Conservation (phyloP, 2,329 filamentous ascomycete genomes). For the Trichoderma polysporum region DNA sequence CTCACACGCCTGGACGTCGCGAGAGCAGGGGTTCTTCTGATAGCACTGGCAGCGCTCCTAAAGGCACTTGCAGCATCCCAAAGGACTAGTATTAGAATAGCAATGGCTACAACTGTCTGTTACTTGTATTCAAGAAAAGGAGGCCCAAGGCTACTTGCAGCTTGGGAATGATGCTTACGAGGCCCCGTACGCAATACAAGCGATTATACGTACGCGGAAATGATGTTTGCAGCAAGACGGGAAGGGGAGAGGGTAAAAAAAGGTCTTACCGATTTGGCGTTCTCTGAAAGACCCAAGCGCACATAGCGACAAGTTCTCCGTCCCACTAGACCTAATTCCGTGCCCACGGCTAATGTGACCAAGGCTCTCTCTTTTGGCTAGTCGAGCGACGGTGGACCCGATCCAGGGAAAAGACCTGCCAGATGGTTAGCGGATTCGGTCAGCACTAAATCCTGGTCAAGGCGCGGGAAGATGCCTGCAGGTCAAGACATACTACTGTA, state of each 20-base stretch:
- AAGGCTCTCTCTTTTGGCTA: not conserved
- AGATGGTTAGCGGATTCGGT: slow-evolving; percentile 21
- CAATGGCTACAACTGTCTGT: not conserved
- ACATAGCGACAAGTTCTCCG: not conserved
- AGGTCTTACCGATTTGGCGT: not conserved
- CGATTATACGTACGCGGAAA: not conserved
- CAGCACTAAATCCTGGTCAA: slow-evolving; percentile 21
- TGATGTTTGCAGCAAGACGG: not conserved
- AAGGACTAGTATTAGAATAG: not conserved
- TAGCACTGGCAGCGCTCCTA: not conserved
- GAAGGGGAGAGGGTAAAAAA: not conserved
- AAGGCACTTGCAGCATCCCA: not conserved
- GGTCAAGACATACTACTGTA: not conserved
- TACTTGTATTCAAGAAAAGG: not conserved
- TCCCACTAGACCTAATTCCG: not conserved
- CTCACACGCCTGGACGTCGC: not conserved
- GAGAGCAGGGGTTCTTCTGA: slow-evolving; percentile 7
- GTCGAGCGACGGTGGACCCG: slow-evolving; percentile 10
- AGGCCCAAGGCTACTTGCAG: not conserved
- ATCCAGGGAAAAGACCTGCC: slow-evolving; percentile 20
- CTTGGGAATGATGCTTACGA: not conserved
- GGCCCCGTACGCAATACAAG: not conserved
- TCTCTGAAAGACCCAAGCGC: not conserved
- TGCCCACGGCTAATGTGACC: not conserved
- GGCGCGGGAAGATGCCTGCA: slow-evolving; percentile 22